Percentiles rank a stretch among this genome's conserved stretches.
Conservation (phyloP, 108 stramenopile species). For the Skeletonema menzelii region DNA sequence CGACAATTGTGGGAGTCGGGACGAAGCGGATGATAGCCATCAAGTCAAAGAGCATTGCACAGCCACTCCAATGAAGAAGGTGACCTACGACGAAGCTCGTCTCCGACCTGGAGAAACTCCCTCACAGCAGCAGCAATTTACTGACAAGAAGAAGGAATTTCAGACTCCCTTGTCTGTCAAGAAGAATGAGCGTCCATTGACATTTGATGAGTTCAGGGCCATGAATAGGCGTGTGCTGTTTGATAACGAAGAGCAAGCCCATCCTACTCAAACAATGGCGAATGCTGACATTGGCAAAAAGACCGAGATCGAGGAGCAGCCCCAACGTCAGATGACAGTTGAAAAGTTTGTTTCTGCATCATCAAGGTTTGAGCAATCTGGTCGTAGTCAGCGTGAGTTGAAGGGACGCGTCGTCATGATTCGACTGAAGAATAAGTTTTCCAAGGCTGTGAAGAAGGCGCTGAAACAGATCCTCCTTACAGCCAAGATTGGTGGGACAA, state of each 20-base stretch:
- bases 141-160: constrained; percentile 10
- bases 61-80: neutral
- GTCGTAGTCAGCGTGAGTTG: constrained; percentile 16
- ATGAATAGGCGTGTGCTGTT: constrained; percentile 27
- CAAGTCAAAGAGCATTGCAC: too few relatives aligned
- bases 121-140: neutral
- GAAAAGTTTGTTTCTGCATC: too few relatives aligned
- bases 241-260: constrained; percentile 8
- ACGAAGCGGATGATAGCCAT: neutral
- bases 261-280: too few relatives aligned
- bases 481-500: too few relatives aligned
- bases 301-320: too few relatives aligned
- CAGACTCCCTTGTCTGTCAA: constrained; percentile 22
- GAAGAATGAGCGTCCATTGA: constrained; percentile 25
- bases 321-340: too few relatives aligned
- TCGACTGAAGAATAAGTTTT: constrained; percentile 35
- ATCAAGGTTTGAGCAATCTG: neutral
- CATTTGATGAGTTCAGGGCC: constrained; percentile 17
- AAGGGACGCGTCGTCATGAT: constrained; percentile 36
- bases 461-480: constrained; percentile 2
- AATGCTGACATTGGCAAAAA: too few relatives aligned
- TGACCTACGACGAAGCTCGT: neutral
- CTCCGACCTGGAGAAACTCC: neutral
- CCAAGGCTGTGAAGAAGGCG: constrained; percentile 30
- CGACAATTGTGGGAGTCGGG: neutral